phyloP scores from a whole-genome alignment of 345 rosid species.

The Toxicodendron radicans region DNA sequence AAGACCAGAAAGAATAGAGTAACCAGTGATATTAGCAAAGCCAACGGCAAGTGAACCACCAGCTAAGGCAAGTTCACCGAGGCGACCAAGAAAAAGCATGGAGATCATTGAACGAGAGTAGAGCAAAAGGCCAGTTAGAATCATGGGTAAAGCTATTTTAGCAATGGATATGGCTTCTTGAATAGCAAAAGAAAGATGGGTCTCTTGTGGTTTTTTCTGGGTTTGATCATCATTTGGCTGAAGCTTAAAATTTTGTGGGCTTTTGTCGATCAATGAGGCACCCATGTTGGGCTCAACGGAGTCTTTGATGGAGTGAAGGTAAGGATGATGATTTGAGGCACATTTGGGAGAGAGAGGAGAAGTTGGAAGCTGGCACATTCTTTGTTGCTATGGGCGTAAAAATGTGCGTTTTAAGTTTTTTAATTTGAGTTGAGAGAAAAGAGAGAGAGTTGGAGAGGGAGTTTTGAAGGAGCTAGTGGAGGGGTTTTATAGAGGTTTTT shows the following conservation, averaged over 20 bases:
- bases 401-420: too few relatives aligned
- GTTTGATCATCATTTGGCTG: not conserved
- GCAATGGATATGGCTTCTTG: slow-evolving; percentile 54
- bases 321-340: not conserved
- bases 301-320: slow-evolving; percentile 3
- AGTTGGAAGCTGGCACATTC: slow-evolving; percentile 9
- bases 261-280: slow-evolving; percentile 18
- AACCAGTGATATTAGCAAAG: slow-evolving; percentile 89
- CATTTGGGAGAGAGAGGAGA: not conserved
- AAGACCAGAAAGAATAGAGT: slow-evolving; percentile 84
- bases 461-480: not conserved
- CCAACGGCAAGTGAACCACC: slow-evolving; percentile 88
- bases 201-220: slow-evolving; percentile 11
- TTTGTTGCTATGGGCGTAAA: not conserved
- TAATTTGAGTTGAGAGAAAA: not conserved
- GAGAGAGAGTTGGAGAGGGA: slow-evolving; percentile 1
- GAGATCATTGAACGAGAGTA: slow-evolving; percentile 88
- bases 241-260: slow-evolving; percentile 3
- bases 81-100: slow-evolving; percentile 69
- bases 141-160: slow-evolving; percentile 66
- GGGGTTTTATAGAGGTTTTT: slow-evolving; percentile 23
- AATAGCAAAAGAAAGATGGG: slow-evolving; percentile 31
- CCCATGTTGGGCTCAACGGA: slow-evolving; percentile 11
- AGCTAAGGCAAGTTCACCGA: slow-evolving; percentile 68
- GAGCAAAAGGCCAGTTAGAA: slow-evolving; percentile 68